phyloP scores from a whole-genome alignment of 495 filamentous ascomycete species.

The Bacidia gigantensis region DNA sequence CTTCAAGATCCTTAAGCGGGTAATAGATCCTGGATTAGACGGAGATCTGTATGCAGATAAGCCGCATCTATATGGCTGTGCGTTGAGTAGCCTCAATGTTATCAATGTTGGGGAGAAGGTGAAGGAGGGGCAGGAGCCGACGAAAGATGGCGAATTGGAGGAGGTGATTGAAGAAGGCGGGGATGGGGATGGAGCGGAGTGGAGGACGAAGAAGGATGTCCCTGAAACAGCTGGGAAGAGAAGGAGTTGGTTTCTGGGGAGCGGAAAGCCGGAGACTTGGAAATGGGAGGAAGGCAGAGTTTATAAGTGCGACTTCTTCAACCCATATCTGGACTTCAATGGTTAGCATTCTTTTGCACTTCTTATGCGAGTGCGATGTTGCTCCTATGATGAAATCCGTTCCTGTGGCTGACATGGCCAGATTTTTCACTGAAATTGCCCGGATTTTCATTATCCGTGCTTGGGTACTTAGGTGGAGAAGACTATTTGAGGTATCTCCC shows the following conservation, averaged over 20 bases:
- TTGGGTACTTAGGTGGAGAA: constrained; percentile 73
- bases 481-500: constrained; percentile 29
- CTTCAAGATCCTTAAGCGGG: constrained; percentile 70
- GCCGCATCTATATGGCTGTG: constrained; percentile 72
- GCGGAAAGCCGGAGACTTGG: constrained; percentile 32
- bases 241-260: constrained; percentile 50
- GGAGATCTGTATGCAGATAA: constrained; percentile 76
- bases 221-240: constrained; percentile 41
- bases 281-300: constrained; percentile 44
- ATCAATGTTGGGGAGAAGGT: constrained; percentile 48
- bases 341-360: not conserved
- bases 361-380: too few species aligned
- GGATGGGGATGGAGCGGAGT: constrained; percentile 41
- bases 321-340: constrained; percentile 80
- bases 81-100: constrained; percentile 57
- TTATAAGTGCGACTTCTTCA: constrained; percentile 77
- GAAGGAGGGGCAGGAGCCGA: constrained; percentile 17
- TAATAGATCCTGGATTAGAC: constrained; percentile 74
- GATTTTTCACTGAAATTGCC: constrained; percentile 71
- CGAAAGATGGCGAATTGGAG: constrained; percentile 15
- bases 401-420: constrained; percentile 12
- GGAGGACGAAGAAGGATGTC: constrained; percentile 32
- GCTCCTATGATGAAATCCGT: too few species aligned
- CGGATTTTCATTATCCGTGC: constrained; percentile 59
- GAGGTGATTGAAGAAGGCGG: constrained; percentile 56